phyloP scores from a whole-genome alignment of 2,329 filamentous ascomycete species.

The Scedosporium apiospermum region DNA sequence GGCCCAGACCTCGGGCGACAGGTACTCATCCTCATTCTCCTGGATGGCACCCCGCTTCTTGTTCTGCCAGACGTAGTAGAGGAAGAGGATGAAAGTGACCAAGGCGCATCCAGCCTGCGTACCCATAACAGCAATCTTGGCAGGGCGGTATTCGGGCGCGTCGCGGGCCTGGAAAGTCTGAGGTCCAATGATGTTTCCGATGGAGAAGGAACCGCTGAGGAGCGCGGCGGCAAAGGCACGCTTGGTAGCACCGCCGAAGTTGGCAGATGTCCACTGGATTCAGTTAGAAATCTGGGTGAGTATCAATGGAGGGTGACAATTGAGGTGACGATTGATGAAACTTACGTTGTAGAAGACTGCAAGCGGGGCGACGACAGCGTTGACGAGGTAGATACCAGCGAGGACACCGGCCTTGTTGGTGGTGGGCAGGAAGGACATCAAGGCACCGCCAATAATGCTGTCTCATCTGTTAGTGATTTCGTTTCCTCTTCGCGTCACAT shows the following conservation, averaged over 20 bases:
- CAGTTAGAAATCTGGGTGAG: too few species aligned
- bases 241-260: slow-evolving; percentile 26
- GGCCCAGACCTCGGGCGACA: slow-evolving; percentile 33
- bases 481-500: too few species aligned
- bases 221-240: slow-evolving; percentile 34
- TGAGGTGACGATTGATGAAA: neutral
- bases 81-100: slow-evolving; percentile 32
- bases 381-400: slow-evolving; percentile 40
- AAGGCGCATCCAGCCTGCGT: slow-evolving; percentile 34
- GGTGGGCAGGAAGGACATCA: slow-evolving; percentile 42
- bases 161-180: slow-evolving; percentile 27
- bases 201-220: slow-evolving; percentile 30
- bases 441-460: slow-evolving; percentile 36
- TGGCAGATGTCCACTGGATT: slow-evolving; percentile 23
- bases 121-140: slow-evolving; percentile 28
- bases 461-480: neutral
- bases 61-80: slow-evolving; percentile 42
- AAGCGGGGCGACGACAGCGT: slow-evolving; percentile 36
- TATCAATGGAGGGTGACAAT: neutral
- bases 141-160: slow-evolving; percentile 22
- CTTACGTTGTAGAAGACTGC: slow-evolving; percentile 35
- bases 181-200: slow-evolving; percentile 29
- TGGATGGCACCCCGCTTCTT: slow-evolving; percentile 23
- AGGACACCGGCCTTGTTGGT: slow-evolving; percentile 35
- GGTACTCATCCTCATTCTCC: slow-evolving; percentile 28